phyloP scores from a whole-genome alignment of 148 eudicot genomes.

The Arctostaphylos glauca region DNA sequence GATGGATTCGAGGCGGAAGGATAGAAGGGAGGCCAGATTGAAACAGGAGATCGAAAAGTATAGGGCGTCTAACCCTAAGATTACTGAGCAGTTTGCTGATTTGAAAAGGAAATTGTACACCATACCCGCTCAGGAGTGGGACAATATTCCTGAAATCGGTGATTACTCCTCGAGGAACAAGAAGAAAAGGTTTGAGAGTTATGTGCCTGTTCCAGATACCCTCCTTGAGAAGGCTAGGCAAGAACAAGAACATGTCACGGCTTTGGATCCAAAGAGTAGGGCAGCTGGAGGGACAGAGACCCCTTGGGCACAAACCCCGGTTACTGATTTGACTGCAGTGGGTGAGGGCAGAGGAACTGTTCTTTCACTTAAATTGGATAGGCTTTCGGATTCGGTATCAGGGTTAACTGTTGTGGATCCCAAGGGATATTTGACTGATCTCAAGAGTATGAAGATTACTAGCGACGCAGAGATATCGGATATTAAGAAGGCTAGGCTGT shows the following conservation, averaged over 20 bases:
- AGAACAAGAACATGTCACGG: slow-evolving; percentile 85
- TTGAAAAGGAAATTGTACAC: slow-evolving; percentile 78
- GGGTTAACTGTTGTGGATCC: slow-evolving; percentile 93
- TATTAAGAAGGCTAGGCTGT: slow-evolving; percentile 82
- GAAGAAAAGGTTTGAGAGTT: slow-evolving; percentile 91
- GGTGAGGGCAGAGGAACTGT: slow-evolving; percentile 99
- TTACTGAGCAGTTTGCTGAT: slow-evolving; percentile 90
- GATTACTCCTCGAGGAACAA: slow-evolving; percentile 88
- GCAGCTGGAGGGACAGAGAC: slow-evolving; percentile 87
- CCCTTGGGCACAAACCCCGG: slow-evolving; percentile 89
- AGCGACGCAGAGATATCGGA: slow-evolving; percentile 96
- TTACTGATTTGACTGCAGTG: slow-evolving; percentile 91
- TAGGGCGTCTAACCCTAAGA: slow-evolving; percentile 80
- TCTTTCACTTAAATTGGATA: slow-evolving; percentile 78
- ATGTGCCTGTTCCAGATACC: slow-evolving; percentile 88
- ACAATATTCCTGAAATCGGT: slow-evolving; percentile 85
- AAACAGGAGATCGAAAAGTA: slow-evolving; percentile 92
- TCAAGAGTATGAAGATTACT: slow-evolving; percentile 93
- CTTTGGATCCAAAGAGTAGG: slow-evolving; percentile 89
- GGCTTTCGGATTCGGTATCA: slow-evolving; percentile 79
- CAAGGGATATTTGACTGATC: slow-evolving; percentile 84
- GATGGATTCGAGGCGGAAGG: slow-evolving; percentile 92
- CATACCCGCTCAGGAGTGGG: slow-evolving; percentile 72
- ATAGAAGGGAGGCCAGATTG: slow-evolving; percentile 85
- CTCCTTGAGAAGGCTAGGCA: slow-evolving; percentile 94